Evolutionary conservation across 2,329 filamentous ascomycete species (phyloP).

Genomic region (Sporothrix curviconia): DNA sequence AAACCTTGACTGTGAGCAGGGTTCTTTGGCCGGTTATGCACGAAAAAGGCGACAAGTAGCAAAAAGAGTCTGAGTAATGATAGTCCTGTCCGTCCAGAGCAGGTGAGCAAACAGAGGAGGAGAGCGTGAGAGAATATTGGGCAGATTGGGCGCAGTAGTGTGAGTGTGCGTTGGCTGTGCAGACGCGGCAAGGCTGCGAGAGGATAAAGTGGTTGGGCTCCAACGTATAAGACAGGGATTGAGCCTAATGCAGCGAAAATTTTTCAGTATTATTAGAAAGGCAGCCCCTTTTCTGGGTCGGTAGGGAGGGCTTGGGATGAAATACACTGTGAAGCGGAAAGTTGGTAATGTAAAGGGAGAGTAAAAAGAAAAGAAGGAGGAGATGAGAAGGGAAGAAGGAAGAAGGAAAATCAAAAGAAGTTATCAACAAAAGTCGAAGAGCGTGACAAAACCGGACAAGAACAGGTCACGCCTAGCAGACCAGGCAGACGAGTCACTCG

Average conservation of each 20-base stretch:
- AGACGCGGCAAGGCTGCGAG: slow-evolving; percentile 13
- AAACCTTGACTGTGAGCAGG: neutral
- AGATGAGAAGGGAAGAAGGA: neutral
- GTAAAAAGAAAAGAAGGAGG: neutral
- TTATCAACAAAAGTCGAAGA: neutral
- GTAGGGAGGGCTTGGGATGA: neutral
- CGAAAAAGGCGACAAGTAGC: slow-evolving; percentile 2
- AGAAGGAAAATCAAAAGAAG: neutral
- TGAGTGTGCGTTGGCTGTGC: slow-evolving; percentile 11
- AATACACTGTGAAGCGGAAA: neutral
- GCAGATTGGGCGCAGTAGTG: slow-evolving; percentile 9
- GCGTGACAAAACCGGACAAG: neutral
- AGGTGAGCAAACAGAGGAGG: neutral
- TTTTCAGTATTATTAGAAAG: slow-evolving; percentile 6
- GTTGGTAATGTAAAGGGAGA: too few species aligned
- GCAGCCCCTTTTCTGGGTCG: slow-evolving; percentile 9
- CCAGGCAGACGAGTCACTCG: slow-evolving; percentile 6
- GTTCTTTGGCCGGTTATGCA: neutral
- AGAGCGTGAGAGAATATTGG: neutral
- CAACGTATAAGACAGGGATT: slow-evolving; percentile 15
- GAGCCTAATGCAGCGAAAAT: slow-evolving; percentile 12
- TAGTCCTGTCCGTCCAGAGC: neutral
- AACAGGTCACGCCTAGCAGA: too few species aligned
- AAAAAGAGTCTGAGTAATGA: neutral
- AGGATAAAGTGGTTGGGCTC: slow-evolving; percentile 13